Evolutionary conservation across 257 asterid species (phyloP), one percentile per base, ranked within the genome.

Genomic region (Ligustrum vulgare): DNA sequence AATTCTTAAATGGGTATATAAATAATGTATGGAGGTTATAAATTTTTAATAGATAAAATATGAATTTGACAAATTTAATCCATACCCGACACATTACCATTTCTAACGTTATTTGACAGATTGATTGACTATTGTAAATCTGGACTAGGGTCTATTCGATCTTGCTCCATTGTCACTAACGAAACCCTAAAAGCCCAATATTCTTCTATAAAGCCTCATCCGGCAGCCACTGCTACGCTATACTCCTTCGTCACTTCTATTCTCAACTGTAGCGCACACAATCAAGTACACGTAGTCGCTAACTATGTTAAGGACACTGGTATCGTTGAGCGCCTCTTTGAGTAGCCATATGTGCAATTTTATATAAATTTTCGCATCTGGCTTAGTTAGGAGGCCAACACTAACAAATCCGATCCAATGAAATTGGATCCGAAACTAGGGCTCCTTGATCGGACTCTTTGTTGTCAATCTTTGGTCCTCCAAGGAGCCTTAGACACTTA

Each of bases 351-450:
- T 68, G 79, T 15, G 63, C n/a, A 16, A 69, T 58, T 64, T 60
- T 60, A 3, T 16, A n/a, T 13, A 13, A 0, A 34, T n/a, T 58
- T 79, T 79, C 75, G 69, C 74, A 74, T 74, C 49, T 51, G 79
- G 79, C 74, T 79, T 79, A 79, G 79, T 79, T 73, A 69, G 71
- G 82, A 34, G 79, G 82, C 82, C 8, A 2, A 79, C 2, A 79
- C 35, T 69, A 41, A 79, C 33, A 20, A 58, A 22, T 22, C 9
- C 33, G 66, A 58, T 58, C 23, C 62, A 18, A 16, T 51, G 22
- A 22, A 32, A 23, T 58, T 22, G 66, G 31, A 58, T 58, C 66
- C 66, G 10, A 47, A 47, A 68, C 72, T 60, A 0, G 62, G 71
- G 75, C 67, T 62, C 63, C 58, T 68, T 60, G 67, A 56, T 51